Base-by-base conservation (phyloP, 768 basidiomycete genomes). In the Butyriboletus loyo region DNA sequence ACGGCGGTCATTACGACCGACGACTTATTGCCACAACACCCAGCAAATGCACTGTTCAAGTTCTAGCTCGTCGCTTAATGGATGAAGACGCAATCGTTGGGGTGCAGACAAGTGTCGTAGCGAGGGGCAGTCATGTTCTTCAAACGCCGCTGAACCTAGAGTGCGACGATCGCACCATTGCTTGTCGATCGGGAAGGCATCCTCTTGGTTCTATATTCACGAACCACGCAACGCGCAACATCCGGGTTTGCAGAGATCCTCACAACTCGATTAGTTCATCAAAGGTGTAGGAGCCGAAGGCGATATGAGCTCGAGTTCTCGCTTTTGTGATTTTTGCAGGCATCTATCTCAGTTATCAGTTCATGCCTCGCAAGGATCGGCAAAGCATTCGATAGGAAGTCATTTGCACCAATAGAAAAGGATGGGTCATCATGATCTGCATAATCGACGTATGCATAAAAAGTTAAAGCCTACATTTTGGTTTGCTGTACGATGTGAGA, bases 391-490 rank as follows among this genome's bases (percentile, higher is more conserved):
- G 40, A 27, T 19, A 27, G 21, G 7, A 17, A 13, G 22, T 17
- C 28, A 27, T 30, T 21, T 14, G 22, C 31, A 22, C 21, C 15
- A 5, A 46, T 15, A 7, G 22, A 3, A 14, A 7, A 13, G 34
- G 8, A 27, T 10, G 25, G 19, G n/a, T 44, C 36, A 37, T 46
- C 46, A 41, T 46, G 34, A 40, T 50, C 41, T 38, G 44, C 60
- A 59, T 62, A 46, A 35, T 48, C 27, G 36, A 42, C 10, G 52
- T 53, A 54, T 53, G 60, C 63, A 62, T 57, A 53, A 46, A 31
- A 48, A 44, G 27, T 37, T 48, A 53, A 51, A 52, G 61, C 63
- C 55, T 63, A 66, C 60, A 60, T 54, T 58, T 57, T 56, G 32
- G 25, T 46, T 52, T 49, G 50, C 32, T 46, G 40, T 54, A 39